These are phyloP conservation scores for Chalciporus piperatus DNA, from an alignment of 768 basidiomycete genomes.

Conservation along the genomic window DNA sequence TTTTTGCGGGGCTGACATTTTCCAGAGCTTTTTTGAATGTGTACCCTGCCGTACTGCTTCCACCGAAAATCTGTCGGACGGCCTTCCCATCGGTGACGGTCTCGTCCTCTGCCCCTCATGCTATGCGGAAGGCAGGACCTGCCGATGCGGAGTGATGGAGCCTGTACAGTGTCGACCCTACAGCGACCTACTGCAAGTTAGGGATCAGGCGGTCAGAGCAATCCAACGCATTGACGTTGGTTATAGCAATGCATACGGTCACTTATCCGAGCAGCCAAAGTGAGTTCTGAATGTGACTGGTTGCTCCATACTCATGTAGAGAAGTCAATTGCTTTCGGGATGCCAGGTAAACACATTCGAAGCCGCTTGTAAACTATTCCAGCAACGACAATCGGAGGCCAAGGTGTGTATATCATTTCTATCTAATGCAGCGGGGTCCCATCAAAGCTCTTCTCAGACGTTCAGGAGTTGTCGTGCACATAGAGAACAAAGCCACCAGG, in stretches of 20 bases:
- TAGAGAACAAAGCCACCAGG: conserved; percentile 11
- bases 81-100: conserved; percentile 37
- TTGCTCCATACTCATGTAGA: conserved; percentile 6
- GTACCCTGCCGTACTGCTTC: conserved; percentile 38
- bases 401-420: conserved; percentile 10
- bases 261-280: conserved; percentile 18
- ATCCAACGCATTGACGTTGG: conserved; percentile 19
- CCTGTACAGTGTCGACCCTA: conserved; percentile 59
- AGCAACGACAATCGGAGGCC: conserved; percentile 14
- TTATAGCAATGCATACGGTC: conserved; percentile 8
- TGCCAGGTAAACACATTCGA: conserved; percentile 29
- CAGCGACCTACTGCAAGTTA: conserved; percentile 40
- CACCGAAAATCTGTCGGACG: conserved; percentile 7
- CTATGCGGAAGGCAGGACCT: conserved; percentile 77
- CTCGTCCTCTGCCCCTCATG: conserved; percentile 66
- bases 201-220: conserved; percentile 37
- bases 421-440: neutral
- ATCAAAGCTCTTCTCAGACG: conserved; percentile 7
- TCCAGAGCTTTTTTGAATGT: conserved; percentile 80
- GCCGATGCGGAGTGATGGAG: conserved; percentile 57
- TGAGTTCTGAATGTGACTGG: conserved; percentile 14
- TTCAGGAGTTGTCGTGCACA: conserved; percentile 22
- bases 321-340: conserved; percentile 25
- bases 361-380: conserved; percentile 29
- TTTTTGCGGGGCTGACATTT: conserved; percentile 80